Base-by-base conservation (phyloP, 345 rosid genomes). In the Hypericum perforatum region DNA sequence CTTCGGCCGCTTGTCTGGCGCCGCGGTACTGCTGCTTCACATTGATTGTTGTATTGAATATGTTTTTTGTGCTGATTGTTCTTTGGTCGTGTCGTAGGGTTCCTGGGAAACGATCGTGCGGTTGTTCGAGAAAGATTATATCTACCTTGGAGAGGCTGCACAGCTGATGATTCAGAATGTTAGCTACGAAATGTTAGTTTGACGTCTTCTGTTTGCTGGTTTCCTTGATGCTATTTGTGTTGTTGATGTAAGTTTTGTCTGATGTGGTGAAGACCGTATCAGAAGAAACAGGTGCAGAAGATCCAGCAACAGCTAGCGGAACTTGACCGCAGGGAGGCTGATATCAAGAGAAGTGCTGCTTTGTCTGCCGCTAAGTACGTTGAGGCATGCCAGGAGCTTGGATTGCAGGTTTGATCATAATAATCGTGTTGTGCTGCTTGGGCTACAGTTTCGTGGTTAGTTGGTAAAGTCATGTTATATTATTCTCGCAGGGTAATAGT, bases 341-440 rank as follows among this genome's bases (percentile, higher is more conserved):
- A 92, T 73, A 74, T 82, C 62, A 92, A 85, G 76, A 80, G 95
- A 64, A 85, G 77, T 62, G 82, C 82, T 43, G 76, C 89, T 63
- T 65, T 83, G 11, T 88, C 98, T 48, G 90, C 96, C 29, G 70
- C 84, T 56, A 88, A 85, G 54, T 92, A 92, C 58, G 79, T 67
- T 40, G 95, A 92, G 63, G 94, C 98, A 66, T 85, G 91, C 68
- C 91, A 85, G 58, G 98, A 85, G 79, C 88, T 92, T 71, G 96
- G 98, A 29, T 75, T 92, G 80, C 91, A 83, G 95, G 96, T 88
- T 57, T 16, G 11, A 8, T 45, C 53, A 22, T 43, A 47, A 32
- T 40, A 32, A 39, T 64, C 11, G 32, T 22, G 32, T 50, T 36
- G 32, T 15, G n/a, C 45, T 64, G 42, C 58, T 61, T 62, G 43